Evolutionary conservation across 2,329 filamentous ascomycete species (phyloP).

Genomic region (Ceratocystis harringtonii): DNA sequence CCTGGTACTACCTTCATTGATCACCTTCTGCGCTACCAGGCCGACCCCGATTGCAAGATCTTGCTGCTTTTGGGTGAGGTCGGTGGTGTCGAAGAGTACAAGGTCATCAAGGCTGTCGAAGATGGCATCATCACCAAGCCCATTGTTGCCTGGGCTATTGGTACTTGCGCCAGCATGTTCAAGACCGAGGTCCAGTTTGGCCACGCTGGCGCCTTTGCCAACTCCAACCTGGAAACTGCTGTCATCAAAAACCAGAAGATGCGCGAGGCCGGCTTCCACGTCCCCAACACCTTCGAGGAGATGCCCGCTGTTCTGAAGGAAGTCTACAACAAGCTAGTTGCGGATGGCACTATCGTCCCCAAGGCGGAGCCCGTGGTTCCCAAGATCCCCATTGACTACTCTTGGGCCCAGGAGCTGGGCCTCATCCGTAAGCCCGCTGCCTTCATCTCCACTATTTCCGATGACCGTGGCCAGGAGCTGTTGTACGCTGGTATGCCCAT

Average conservation of each 20-base stretch:
- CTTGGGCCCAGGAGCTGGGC: conserved; percentile 97
- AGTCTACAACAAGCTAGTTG: conserved; percentile 81
- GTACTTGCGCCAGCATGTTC: conserved; percentile 98
- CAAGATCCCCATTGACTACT: conserved; percentile 99
- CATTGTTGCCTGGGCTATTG: conserved; percentile 97
- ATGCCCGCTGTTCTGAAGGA: conserved; percentile 60
- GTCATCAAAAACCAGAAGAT: conserved; percentile 94
- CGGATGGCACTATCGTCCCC: conserved; percentile 70
- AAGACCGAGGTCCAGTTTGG: conserved; percentile 99
- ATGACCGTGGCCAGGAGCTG: conserved; percentile 98
- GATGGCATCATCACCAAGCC: conserved; percentile 91
- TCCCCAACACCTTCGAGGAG: conserved; percentile 94
- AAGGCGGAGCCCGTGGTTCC: conserved; percentile 80
- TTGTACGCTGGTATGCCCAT: conserved; percentile 99
- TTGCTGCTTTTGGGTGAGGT: conserved; percentile 92
- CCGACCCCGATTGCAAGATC: conserved; percentile 96
- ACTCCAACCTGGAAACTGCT: conserved; percentile 97
- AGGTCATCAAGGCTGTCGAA: conserved; percentile 97
- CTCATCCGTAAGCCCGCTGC: conserved; percentile 99
- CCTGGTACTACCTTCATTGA: conserved; percentile 99
- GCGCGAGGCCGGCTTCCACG: conserved; percentile 85
- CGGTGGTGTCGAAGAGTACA: conserved; percentile 98
- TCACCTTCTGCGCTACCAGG: conserved; percentile 90
- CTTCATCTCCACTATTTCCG: conserved; percentile 99
- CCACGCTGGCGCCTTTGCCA: conserved; percentile 95